Conservation (phyloP, 257 asterid species). For the Craterostigma plantagineum region DNA sequence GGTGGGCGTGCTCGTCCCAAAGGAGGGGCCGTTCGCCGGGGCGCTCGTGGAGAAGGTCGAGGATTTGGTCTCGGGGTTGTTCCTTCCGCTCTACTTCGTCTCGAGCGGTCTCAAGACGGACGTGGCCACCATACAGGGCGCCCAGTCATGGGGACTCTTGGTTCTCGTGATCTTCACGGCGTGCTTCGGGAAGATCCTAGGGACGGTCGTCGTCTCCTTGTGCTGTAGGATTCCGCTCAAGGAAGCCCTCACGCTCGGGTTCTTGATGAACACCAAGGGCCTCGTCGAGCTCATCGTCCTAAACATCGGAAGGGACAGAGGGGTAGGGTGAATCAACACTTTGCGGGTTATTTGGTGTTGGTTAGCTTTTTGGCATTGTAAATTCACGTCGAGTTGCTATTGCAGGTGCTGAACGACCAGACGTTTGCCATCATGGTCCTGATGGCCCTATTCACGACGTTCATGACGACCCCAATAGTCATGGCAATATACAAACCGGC, state of each 20-base stretch:
- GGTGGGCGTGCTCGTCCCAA: neutral
- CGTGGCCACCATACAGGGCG: neutral
- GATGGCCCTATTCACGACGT: neutral
- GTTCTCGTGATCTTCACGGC: neutral
- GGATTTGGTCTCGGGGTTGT: neutral
- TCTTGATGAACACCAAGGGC: constrained; percentile 7
- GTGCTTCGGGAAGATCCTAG: neutral
- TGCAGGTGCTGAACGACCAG: constrained; percentile 2
- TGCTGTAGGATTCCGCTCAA: neutral
- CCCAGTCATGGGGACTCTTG: neutral
- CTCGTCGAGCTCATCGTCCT: constrained; percentile 3
- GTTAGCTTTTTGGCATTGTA: neutral
- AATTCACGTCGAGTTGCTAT: neutral
- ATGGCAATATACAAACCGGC: constrained; percentile 1
- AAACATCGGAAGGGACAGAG: constrained; percentile 2
- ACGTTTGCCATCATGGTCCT: constrained; percentile 1
- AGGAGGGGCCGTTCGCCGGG: neutral
- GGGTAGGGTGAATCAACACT: neutral
- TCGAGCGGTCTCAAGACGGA: constrained; percentile 4
- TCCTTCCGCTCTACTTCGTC: neutral
- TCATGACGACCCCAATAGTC: neutral
- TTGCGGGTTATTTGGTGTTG: neutral
- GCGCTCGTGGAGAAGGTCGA: constrained; percentile 1
- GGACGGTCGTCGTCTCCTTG: constrained; percentile 1
- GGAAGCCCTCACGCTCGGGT: constrained; percentile 2